Base-by-base conservation (phyloP, 495 filamentous ascomycete genomes). In the Recurvomyces mirabilis region DNA sequence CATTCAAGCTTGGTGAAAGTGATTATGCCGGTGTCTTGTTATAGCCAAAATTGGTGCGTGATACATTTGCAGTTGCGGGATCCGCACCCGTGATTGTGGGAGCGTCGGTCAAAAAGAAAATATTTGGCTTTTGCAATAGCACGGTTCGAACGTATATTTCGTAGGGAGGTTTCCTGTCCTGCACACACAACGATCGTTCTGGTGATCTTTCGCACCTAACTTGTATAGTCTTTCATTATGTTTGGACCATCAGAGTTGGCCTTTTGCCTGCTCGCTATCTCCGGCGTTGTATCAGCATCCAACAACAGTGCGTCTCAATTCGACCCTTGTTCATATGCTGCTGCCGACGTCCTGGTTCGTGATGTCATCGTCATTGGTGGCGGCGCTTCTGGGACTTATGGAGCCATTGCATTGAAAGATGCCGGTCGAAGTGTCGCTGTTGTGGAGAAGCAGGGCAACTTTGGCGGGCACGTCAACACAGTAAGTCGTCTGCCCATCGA, bases 331-430 rank as follows among this genome's bases (percentile, higher is more conserved):
- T 41, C 22, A 15, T 33, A 31, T 38, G 33, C 36, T 9, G 23
- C 49, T 4, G 14, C 30, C 22, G 40, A 55, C 29, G 38, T 41
- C 13, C 20, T 63, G 12, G 53, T 46, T 15, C 53, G 55, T 3
- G 66, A 72, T 46, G 60, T 73, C 13, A 56, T 49, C 25, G 62
- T 73, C 32, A 60, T 72, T 19, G 70, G 69, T 9, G 70, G 71
- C 25, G 70, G 71, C 13, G 49, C 67, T 0, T 45, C 61, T 10
- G 71, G 70, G 15, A 71, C 64, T 1, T 70, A 70, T 47, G 62
- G 67, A 5, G 68, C 71, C 3, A 60, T 72, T 14, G 52, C 55
- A 5, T 57, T 74, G 3, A 59, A 57, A n/a, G 61, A 71, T 36
- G 26, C 51, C 29, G 59, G 60, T n/a, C 61, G 67, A 29, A 63